phyloP scores from a whole-genome alignment of 257 asterid species.

The Paulownia fortunei region DNA sequence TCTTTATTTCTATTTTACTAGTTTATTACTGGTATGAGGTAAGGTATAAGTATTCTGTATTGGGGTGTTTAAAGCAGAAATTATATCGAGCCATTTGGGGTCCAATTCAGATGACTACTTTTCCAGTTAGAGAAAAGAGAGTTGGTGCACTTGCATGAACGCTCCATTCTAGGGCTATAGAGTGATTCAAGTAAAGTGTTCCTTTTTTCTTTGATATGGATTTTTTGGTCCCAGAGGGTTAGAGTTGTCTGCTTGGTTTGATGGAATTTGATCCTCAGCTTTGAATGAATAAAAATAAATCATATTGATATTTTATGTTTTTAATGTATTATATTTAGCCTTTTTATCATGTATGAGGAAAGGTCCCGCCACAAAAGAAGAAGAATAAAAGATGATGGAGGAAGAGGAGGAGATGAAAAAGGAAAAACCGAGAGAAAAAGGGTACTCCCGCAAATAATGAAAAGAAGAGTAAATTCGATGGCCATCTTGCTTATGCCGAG shows the following conservation, averaged over 20 bases:
- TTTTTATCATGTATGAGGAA: no score
- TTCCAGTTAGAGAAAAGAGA: not conserved
- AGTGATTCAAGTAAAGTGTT: not conserved
- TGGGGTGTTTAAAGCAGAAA: constrained; percentile 28
- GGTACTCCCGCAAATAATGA: not conserved
- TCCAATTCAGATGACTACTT: not conserved
- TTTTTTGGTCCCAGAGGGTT: constrained; percentile 3
- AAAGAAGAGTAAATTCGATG: not conserved
- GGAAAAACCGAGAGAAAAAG: not conserved
- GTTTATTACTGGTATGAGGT: constrained; percentile 12
- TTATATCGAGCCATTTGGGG: constrained; percentile 15
- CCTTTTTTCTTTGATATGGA: not conserved
- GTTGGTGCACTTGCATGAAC: not conserved
- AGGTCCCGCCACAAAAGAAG: no score
- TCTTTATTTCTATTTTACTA: not conserved
- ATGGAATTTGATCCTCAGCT: not conserved
- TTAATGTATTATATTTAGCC: not conserved
- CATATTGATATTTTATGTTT: not conserved
- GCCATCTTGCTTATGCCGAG: no score
- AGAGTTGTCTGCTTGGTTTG: constrained; percentile 25
- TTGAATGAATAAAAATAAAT: constrained; percentile 8
- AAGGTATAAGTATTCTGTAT: constrained; percentile 16
- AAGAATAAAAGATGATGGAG: no score
- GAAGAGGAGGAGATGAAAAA: no score
- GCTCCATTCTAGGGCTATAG: not conserved